Conservation (phyloP, 108 stramenopile genomes). For the Mediolabrus comicus region DNA sequence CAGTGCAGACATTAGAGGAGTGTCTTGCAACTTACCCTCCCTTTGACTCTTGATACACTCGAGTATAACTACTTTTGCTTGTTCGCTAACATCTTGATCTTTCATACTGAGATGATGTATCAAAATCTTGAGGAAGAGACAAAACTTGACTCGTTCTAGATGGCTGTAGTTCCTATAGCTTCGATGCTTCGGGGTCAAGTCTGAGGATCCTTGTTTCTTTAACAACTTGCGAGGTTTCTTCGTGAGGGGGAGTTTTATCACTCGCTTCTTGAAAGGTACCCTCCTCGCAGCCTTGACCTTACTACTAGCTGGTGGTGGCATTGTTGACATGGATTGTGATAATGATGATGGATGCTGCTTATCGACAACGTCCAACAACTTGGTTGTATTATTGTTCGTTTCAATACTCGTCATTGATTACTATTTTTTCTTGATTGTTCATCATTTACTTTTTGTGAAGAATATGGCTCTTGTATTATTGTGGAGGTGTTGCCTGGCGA, state of each 20-base stretch:
- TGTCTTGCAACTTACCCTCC: conserved; percentile 20
- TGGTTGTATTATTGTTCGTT: neutral
- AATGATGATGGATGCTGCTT: neutral
- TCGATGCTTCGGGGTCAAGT: neutral
- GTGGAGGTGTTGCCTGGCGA: too few relatives aligned
- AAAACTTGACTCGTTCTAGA: conserved; percentile 25
- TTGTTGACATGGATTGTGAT: neutral
- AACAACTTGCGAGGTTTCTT: neutral
- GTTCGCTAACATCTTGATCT: conserved; percentile 5
- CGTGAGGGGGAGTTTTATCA: neutral
- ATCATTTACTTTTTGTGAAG: too few relatives aligned
- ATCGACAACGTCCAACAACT: neutral
- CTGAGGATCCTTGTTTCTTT: neutral
- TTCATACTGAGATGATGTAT: conserved; percentile 12
- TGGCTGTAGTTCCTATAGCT: conserved; percentile 1
- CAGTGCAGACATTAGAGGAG: conserved; percentile 25
- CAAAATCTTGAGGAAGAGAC: conserved; percentile 22
- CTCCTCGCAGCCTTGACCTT: neutral
- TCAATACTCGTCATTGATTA: neutral
- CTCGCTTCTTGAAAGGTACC: neutral
- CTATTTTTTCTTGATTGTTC: neutral
- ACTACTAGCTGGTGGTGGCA: too few relatives aligned
- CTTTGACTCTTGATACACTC: conserved; percentile 29
- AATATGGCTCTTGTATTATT: too few relatives aligned
- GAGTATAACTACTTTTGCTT: conserved; percentile 14